Evolutionary conservation across 768 basidiomycete genomes (phyloP).

Genomic region (Amanita fuliginea): DNA sequence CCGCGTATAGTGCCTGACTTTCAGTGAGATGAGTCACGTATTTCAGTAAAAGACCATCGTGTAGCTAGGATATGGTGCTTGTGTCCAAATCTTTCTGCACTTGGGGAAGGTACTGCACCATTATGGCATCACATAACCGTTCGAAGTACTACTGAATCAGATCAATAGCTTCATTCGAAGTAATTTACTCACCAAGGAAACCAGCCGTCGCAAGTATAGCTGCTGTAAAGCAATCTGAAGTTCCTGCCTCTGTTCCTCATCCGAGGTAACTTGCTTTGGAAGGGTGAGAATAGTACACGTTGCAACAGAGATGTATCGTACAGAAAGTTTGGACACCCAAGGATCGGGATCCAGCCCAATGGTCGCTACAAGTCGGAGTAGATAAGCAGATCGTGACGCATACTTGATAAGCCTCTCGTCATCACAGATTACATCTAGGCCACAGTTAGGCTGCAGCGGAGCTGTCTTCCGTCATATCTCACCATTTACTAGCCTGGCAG

Average conservation of each 20-base stretch:
- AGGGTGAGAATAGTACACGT: neutral
- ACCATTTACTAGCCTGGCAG: conserved; percentile 1
- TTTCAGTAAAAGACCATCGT: neutral
- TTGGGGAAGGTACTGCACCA: neutral
- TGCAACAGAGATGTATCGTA: neutral
- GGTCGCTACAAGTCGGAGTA: neutral
- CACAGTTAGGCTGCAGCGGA: neutral
- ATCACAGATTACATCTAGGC: conserved; percentile 1
- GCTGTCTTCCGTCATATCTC: neutral
- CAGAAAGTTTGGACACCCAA: neutral
- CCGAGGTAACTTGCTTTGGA: neutral
- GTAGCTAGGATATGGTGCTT: neutral
- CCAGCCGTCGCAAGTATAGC: neutral
- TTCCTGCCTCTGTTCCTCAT: neutral
- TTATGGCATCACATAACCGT: conserved; percentile 3
- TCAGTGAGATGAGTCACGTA: neutral
- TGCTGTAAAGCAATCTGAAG: neutral
- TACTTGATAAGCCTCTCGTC: neutral
- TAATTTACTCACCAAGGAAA: neutral
- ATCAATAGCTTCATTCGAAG: too few species aligned
- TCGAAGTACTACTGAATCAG: conserved; percentile 3
- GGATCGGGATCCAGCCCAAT: neutral
- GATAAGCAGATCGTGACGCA: neutral
- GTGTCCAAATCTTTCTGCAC: neutral
- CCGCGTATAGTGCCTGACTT: neutral